phyloP scores from a whole-genome alignment of 2,329 filamentous ascomycete species.

The Xylariaceae sp. region DNA sequence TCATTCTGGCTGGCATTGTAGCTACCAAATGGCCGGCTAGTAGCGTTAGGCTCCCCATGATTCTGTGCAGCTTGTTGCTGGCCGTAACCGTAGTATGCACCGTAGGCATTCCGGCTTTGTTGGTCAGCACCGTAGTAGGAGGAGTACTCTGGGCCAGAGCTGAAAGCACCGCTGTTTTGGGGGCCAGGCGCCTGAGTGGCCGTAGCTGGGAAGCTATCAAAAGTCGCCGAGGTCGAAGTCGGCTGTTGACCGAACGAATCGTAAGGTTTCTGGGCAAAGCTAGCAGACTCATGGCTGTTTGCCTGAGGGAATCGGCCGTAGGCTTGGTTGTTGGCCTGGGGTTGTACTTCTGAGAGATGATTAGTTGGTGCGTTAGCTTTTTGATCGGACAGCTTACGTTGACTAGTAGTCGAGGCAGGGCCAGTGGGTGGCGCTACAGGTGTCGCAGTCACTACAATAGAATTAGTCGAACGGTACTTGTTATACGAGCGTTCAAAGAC shows the following conservation, averaged over 20 bases:
- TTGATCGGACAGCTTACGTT: conserved; percentile 25
- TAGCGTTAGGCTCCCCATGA: conserved; percentile 66
- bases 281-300: conserved; percentile 54
- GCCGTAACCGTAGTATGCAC: conserved; percentile 64
- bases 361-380: conserved; percentile 34
- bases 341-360: conserved; percentile 45
- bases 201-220: conserved; percentile 55
- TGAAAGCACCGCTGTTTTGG: conserved; percentile 61
- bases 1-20: conserved; percentile 64
- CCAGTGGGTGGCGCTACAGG: conserved; percentile 30
- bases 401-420: conserved; percentile 24
- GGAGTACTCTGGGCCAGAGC: conserved; percentile 75
- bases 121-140: conserved; percentile 83
- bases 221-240: conserved; percentile 41
- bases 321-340: conserved; percentile 54
- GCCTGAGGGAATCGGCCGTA: conserved; percentile 66
- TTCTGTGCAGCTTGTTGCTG: conserved; percentile 52
- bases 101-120: conserved; percentile 68
- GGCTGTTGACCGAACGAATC: conserved; percentile 77
- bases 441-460: conserved; percentile 28
- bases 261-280: conserved; percentile 70
- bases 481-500: conserved; percentile 10
- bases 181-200: conserved; percentile 53
- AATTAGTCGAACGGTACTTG: conserved; percentile 20
- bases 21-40: conserved; percentile 71